These are phyloP conservation scores for Melaleuca alternifolia DNA, from an alignment of 345 rosid genomes.

Conservation along the genomic window DNA sequence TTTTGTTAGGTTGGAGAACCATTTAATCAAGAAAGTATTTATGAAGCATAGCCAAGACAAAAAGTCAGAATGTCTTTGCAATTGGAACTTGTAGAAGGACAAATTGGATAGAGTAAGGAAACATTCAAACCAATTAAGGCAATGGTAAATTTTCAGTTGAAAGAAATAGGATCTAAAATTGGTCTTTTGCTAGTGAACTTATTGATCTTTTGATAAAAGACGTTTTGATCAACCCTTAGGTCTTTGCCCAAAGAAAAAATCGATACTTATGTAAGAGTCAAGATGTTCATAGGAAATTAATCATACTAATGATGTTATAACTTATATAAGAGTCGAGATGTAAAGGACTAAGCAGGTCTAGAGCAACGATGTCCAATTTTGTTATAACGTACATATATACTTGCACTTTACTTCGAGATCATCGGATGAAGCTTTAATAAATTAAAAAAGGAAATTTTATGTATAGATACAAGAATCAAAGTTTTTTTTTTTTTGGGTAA, in stretches of 20 bases:
- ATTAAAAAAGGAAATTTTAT: too few relatives aligned
- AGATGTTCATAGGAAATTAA: too few relatives aligned
- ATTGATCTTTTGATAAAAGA: background rate
- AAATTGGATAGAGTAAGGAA: background rate
- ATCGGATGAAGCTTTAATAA: background rate
- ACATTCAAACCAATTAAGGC: background rate
- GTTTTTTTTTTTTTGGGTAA: fast-evolving
- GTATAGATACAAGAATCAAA: fast-evolving
- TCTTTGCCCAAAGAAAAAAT: too few relatives aligned
- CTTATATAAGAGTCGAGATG: too few relatives aligned
- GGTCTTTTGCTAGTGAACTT: fast-evolving
- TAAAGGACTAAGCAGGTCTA: background rate
- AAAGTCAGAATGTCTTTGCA: background rate
- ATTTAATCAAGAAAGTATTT: background rate
- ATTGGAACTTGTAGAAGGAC: background rate
- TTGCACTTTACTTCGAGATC: background rate
- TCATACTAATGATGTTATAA: too few relatives aligned
- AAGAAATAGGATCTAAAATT: background rate
- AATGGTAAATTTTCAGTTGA: background rate
- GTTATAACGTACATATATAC: background rate
- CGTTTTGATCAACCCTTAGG: too few relatives aligned
- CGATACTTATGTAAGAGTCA: too few relatives aligned
- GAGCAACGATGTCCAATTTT: background rate
- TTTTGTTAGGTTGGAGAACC: background rate
- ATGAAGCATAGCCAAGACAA: background rate